Percentiles rank a stretch among this genome's conserved stretches.
These are phyloP conservation scores for Dipteronia sinensis DNA, from an alignment of 345 rosid genomes.

Conservation along the genomic window DNA sequence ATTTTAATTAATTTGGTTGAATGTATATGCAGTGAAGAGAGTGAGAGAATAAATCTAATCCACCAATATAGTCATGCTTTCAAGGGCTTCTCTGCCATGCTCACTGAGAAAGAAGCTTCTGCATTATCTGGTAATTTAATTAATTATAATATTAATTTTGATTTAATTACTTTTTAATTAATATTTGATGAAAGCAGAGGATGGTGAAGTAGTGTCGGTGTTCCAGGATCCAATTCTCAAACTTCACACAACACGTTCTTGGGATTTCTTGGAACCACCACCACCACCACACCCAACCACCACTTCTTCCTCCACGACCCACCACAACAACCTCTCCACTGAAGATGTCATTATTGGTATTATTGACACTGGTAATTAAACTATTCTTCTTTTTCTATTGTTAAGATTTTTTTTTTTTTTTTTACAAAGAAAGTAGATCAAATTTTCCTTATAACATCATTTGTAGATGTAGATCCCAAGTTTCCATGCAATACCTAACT, in stretches of 20 bases:
- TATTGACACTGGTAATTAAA: conserved; percentile 53
- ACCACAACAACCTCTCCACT: conserved; percentile 13
- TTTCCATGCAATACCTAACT: too few species aligned
- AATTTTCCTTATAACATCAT: too few species aligned
- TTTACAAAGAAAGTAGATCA: background rate
- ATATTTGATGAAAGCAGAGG: conserved; percentile 34
- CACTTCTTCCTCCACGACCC: too few species aligned
- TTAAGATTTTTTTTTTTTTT: too few species aligned
- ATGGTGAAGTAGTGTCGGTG: conserved; percentile 60
- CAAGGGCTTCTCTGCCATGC: conserved; percentile 81
- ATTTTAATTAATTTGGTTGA: background rate
- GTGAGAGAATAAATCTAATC: conserved; percentile 40
- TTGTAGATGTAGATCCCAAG: too few species aligned
- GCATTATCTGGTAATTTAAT: conserved; percentile 45
- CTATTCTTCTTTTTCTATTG: background rate
- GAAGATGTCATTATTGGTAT: conserved; percentile 62
- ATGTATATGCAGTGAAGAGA: conserved; percentile 39
- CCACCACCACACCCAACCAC: conserved; percentile 16
- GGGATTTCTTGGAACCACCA: conserved; percentile 64
- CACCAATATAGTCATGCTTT: conserved; percentile 68
- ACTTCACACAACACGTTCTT: conserved; percentile 85
- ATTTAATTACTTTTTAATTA: too few species aligned
- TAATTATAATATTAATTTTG: too few species aligned
- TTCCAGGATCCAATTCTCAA: conserved; percentile 58
- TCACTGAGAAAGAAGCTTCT: conserved; percentile 67